These are phyloP conservation scores for Handroanthus guayacan DNA, from an alignment of 257 asterid genomes.

Conservation along the genomic window DNA sequence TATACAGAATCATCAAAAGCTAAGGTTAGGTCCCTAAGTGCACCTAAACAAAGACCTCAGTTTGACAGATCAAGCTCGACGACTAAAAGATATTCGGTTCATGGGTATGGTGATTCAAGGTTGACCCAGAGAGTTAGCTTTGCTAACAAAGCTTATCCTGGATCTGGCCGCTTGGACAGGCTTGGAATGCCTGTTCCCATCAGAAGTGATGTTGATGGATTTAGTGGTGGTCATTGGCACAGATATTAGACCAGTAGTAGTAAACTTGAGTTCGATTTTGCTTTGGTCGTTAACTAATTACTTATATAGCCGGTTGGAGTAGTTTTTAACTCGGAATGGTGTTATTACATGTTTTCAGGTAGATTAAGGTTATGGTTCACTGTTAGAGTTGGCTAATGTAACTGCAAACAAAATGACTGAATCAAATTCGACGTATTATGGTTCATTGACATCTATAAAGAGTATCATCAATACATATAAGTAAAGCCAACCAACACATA, in stretches of 20 bases:
- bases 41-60: constrained; percentile 80
- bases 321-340: not conserved
- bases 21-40: constrained; percentile 83
- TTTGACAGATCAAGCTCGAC: constrained; percentile 70
- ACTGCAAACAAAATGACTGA: constrained; percentile 23
- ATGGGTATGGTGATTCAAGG: constrained; percentile 55
- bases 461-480: too few relatives aligned
- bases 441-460: too few relatives aligned
- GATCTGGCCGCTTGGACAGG: constrained; percentile 82
- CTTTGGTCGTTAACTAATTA: not conserved
- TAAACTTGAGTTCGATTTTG: not conserved
- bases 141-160: constrained; percentile 70
- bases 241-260: constrained; percentile 42
- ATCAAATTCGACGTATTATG: too few relatives aligned
- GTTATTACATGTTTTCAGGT: constrained; percentile 6
- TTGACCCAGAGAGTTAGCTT: constrained; percentile 53
- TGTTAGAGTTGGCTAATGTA: constrained; percentile 24
- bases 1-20: constrained; percentile 86
- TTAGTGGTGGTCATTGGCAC: constrained; percentile 60
- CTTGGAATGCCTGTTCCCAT: constrained; percentile 65
- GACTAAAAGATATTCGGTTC: constrained; percentile 63
- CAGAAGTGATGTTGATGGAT: constrained; percentile 52
- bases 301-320: constrained; percentile 25
- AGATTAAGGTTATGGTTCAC: not conserved
- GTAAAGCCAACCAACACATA: too few relatives aligned